Base-by-base conservation (phyloP, 179 eudicot genomes). In the Silene noctiflora region DNA sequence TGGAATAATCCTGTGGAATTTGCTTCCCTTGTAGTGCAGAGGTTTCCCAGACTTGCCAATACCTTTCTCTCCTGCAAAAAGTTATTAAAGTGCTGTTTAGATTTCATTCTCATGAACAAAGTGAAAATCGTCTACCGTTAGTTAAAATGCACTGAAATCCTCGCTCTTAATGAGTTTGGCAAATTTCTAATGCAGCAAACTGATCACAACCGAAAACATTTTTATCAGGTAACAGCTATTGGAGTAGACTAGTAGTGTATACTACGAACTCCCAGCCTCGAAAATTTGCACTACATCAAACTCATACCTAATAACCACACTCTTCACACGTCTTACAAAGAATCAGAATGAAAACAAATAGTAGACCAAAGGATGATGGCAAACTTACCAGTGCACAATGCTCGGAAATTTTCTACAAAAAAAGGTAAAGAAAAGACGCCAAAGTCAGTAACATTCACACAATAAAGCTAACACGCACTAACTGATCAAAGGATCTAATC, bases 1-100 rank as follows among this genome's bases (percentile, higher is more conserved):
- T n/a, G 99, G 98, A 55, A 95, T 93, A 78, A 95, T 91, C 70
- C 99, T 89, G 58, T 95, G 99, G 86, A 95, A 93, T 65, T 76
- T 71, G 85, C 98, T 93, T 59, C 98, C 99, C 75, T 95, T 95
- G 94, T 85, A 93, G 75, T 95, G 98, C 61, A 95, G 89, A 53
- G 98, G 94, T 75, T 93, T 93, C 56, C 99, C 99, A 35, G 83
- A 78, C 80, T 95, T 91, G 72, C 92, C 97, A 16, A 76, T 29
- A 62, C 99, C 98, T 83, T 93, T 91, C 88, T 95, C 99, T 76
- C 98, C 98, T 95, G 84, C n/a, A 73, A 76, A 63, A 11, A 73
- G 42, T 22, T 33, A 19, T 66, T 6, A 31, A 17, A 25, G 20
- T 19, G 10, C 29, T 51, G 2, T 16, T 24, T 44, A 68, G 77